Evolutionary conservation across 805 yeast genomes (phyloP).

Genomic region (Myxozyma nipponensis): DNA sequence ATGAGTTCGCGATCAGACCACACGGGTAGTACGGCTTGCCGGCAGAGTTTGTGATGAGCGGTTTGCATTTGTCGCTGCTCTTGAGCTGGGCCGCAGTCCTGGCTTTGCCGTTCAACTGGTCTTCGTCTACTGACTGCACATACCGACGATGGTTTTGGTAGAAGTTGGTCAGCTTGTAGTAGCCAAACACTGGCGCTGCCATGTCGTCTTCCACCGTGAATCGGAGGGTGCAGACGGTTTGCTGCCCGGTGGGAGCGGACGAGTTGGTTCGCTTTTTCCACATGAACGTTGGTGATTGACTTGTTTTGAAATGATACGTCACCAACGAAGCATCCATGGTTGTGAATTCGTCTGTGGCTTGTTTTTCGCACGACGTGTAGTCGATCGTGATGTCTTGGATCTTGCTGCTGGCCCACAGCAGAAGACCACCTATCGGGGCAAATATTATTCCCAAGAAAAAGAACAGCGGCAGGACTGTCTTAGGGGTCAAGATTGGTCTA

Average conservation of each 20-base stretch:
- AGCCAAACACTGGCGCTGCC: constrained; percentile 66
- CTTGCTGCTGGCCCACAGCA: constrained; percentile 67
- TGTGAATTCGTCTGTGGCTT: constrained; percentile 47
- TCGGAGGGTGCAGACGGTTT: constrained; percentile 55
- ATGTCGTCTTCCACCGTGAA: constrained; percentile 71
- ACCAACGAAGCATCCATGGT: constrained; percentile 59
- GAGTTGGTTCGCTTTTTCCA: constrained; percentile 16
- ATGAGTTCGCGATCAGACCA: constrained; percentile 89
- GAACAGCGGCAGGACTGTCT: constrained; percentile 81
- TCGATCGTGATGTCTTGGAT: constrained; percentile 73
- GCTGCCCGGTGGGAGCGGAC: constrained; percentile 28
- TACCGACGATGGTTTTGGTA: constrained; percentile 93
- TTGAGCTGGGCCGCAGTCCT: constrained; percentile 50
- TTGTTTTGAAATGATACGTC: constrained; percentile 56
- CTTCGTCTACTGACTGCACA: constrained; percentile 76
- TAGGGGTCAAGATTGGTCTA: constrained; percentile 81
- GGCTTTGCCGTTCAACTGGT: constrained; percentile 76
- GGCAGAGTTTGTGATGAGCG: constrained; percentile 50
- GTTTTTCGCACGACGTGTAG: constrained; percentile 62
- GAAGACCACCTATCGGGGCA: constrained; percentile 87
- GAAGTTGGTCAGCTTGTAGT: constrained; percentile 84
- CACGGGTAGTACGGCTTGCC: constrained; percentile 82
- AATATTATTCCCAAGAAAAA: constrained; percentile 70
- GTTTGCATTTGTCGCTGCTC: constrained; percentile 54
- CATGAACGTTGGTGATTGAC: constrained; percentile 31